Conservation (phyloP, 768 basidiomycete species). For the Suillus bovinus region DNA sequence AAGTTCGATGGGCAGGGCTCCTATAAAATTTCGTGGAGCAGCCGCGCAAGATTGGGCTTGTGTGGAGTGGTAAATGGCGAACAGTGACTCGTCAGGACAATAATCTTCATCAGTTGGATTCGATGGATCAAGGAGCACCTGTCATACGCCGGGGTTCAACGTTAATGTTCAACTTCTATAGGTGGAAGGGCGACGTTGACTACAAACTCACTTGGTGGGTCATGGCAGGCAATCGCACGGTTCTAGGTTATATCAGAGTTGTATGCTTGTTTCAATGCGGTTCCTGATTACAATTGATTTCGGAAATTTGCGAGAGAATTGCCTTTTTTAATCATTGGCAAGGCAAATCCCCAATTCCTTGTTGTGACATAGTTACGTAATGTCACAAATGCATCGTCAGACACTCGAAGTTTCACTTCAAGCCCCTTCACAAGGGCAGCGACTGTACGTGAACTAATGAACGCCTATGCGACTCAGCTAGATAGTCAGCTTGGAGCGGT, state of each 20-base stretch:
- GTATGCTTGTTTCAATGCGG: not conserved
- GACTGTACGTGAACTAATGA: not conserved
- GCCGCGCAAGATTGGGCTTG: not conserved
- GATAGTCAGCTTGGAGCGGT: too few species aligned
- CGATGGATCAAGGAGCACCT: not conserved
- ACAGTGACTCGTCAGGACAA: not conserved
- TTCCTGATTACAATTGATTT: too few species aligned
- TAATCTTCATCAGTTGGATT: not conserved
- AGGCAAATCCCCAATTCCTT: not conserved
- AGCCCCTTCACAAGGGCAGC: not conserved
- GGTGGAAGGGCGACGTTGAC: not conserved
- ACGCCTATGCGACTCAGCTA: not conserved
- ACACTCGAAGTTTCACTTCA: constrained; percentile 6
- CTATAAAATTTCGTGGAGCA: not conserved
- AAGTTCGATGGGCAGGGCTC: constrained; percentile 7
- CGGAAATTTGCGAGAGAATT: too few species aligned
- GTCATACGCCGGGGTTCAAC: not conserved
- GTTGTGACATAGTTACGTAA: not conserved
- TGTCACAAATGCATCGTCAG: not conserved
- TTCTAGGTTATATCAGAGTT: not conserved
- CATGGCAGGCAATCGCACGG: not conserved
- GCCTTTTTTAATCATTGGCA: not conserved
- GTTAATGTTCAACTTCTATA: not conserved
- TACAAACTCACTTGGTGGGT: not conserved
- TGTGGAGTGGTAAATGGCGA: not conserved